These are phyloP conservation scores for Paxillus rubicundulus DNA, from an alignment of 768 basidiomycete species.

Conservation along the genomic window DNA sequence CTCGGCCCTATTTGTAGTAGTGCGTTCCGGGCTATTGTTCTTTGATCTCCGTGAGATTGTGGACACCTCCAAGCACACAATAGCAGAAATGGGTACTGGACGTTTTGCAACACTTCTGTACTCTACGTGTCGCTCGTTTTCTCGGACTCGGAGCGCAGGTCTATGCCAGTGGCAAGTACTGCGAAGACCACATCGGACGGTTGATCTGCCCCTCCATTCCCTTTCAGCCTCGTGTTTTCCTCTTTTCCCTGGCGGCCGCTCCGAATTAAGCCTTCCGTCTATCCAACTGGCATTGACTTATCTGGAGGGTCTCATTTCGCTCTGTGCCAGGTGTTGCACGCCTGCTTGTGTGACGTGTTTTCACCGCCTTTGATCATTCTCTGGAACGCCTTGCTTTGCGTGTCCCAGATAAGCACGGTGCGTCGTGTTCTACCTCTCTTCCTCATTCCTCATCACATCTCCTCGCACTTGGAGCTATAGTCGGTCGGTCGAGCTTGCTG, in stretches of 20 bases:
- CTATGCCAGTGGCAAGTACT: too few relatives aligned
- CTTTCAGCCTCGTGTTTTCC: slow-evolving; percentile 8
- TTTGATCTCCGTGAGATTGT: neutral
- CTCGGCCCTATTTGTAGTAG: too few relatives aligned
- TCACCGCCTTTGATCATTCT: neutral
- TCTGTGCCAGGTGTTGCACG: neutral
- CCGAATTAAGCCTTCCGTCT: neutral
- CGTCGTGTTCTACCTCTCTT: neutral
- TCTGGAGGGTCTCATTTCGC: neutral
- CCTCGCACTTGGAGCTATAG: neutral
- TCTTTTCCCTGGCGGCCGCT: neutral
- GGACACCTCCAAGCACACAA: neutral
- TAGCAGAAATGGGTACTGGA: too few relatives aligned
- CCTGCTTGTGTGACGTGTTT: neutral
- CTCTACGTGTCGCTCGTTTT: neutral
- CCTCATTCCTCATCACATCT: neutral
- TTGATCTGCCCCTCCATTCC: slow-evolving; percentile 2
- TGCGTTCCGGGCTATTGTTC: slow-evolving; percentile 5
- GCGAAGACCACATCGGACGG: neutral
- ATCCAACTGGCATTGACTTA: neutral
- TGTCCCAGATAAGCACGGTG: slow-evolving; percentile 6
- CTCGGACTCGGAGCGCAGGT: neutral
- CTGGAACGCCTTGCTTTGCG: neutral
- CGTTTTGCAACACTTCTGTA: neutral
- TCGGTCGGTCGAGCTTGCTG: slow-evolving; percentile 1